A percentile compares a stretch with the other conserved stretches of the same genome.
Evolutionary conservation across 805 yeast genomes (phyloP).

Genomic region (Candida loeiensis): DNA sequence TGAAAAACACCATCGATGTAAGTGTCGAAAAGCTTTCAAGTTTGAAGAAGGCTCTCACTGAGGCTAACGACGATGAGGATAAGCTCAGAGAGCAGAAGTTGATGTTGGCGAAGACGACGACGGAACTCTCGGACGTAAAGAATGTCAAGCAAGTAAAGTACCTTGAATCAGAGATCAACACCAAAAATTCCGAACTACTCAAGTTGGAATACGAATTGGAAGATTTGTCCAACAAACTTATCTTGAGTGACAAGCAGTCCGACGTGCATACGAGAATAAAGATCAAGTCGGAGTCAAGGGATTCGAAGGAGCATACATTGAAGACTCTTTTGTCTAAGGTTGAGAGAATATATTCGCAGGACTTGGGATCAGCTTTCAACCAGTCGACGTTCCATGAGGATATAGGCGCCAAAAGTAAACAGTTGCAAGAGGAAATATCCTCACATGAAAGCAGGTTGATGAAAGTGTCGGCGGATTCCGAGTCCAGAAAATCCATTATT

Average conservation of each 20-base stretch:
- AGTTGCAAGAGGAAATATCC: slow-evolving; percentile 1
- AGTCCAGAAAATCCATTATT: slow-evolving; percentile 3
- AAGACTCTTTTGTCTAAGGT: slow-evolving; percentile 24
- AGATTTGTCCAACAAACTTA: slow-evolving; percentile 46
- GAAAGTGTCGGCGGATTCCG: slow-evolving; percentile 5
- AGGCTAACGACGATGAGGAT: slow-evolving; percentile 41
- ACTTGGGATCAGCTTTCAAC: not conserved
- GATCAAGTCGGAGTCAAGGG: slow-evolving; percentile 39
- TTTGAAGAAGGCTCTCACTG: slow-evolving; percentile 37
- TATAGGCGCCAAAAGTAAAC: slow-evolving; percentile 3
- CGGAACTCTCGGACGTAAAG: slow-evolving; percentile 26
- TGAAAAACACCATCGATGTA: slow-evolving; percentile 36
- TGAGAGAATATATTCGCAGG: slow-evolving; percentile 7
- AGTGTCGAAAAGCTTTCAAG: slow-evolving; percentile 32
- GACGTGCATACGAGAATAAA: slow-evolving; percentile 55
- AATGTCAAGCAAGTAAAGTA: slow-evolving; percentile 21
- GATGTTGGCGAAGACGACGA: slow-evolving; percentile 37
- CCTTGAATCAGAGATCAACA: slow-evolving; percentile 33
- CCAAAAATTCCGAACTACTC: slow-evolving; percentile 33
- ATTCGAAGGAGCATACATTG: slow-evolving; percentile 26
- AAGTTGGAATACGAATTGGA: slow-evolving; percentile 44
- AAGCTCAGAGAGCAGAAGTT: slow-evolving; percentile 45
- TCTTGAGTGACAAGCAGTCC: slow-evolving; percentile 52
- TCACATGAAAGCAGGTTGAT: not conserved
- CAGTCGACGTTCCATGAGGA: slow-evolving; percentile 9